These are phyloP conservation scores for Ogataea paraovalis DNA, from an alignment of 805 yeast species.

Conservation along the genomic window DNA sequence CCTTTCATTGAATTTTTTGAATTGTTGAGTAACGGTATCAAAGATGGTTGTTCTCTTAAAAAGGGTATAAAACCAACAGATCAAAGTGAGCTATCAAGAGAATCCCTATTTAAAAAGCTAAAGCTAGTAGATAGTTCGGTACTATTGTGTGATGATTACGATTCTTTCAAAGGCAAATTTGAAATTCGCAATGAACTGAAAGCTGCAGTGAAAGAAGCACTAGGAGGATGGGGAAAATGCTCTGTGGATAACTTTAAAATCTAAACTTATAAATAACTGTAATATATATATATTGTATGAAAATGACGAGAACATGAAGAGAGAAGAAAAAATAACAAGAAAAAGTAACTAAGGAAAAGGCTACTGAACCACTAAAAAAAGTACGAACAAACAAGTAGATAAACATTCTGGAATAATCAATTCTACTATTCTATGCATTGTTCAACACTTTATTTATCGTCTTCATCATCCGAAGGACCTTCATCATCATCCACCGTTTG, in stretches of 20 bases:
- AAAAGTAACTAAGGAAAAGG: background rate
- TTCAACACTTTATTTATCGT: slow-evolving; percentile 3
- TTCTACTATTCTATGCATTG: background rate
- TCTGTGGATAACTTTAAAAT: slow-evolving; percentile 5
- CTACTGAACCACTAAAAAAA: background rate
- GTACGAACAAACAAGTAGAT: background rate
- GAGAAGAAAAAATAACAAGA: background rate
- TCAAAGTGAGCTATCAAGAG: slow-evolving; percentile 13
- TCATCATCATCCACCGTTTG: slow-evolving; percentile 37
- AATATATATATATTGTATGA: slow-evolving; percentile 1
- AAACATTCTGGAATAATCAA: background rate
- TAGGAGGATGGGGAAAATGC: slow-evolving; percentile 14
- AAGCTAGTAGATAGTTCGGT: background rate
- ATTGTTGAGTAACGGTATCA: slow-evolving; percentile 54
- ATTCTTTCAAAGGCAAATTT: slow-evolving; percentile 11
- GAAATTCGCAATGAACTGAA: slow-evolving; percentile 5
- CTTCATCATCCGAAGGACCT: slow-evolving; percentile 26
- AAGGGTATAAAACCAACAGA: slow-evolving; percentile 11
- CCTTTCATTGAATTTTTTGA: slow-evolving; percentile 26
- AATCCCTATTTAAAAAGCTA: slow-evolving; percentile 7
- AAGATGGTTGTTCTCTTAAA: slow-evolving; percentile 44
- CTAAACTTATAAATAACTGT: background rate
- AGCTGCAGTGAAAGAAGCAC: background rate
- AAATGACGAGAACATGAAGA: slow-evolving; percentile 1
- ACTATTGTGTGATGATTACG: slow-evolving; percentile 6